These are phyloP conservation scores for Phytophthora macrochlamydospora DNA, from an alignment of 352 stramenopile species.

Conservation along the genomic window DNA sequence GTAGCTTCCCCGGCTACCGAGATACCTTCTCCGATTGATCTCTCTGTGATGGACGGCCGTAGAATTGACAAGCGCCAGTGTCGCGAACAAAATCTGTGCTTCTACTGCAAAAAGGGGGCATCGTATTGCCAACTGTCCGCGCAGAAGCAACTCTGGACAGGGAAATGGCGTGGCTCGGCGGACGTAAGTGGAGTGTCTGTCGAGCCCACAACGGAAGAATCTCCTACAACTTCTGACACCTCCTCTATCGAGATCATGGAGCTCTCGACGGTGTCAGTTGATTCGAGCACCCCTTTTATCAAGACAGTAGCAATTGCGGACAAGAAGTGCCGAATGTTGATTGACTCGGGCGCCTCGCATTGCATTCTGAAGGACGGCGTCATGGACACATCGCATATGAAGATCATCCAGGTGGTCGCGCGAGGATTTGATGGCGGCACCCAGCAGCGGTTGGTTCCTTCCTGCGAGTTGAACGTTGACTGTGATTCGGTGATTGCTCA, in stretches of 20 bases:
- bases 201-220: constrained; percentile 5
- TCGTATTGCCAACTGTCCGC: constrained; percentile 3
- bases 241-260: constrained; percentile 10
- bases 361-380: constrained; percentile 1
- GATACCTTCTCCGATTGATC: not conserved
- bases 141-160: not conserved
- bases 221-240: not conserved
- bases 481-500: constrained; percentile 3
- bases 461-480: not conserved
- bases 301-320: not conserved
- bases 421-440: constrained; percentile 5
- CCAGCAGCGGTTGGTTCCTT: not conserved
- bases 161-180: not conserved
- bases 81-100: constrained; percentile 4
- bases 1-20: not conserved
- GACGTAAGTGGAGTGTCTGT: constrained; percentile 16
- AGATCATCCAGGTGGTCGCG: not conserved
- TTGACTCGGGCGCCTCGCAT: constrained; percentile 7
- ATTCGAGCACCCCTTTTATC: not conserved
- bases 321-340: not conserved
- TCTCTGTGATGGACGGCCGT: not conserved
- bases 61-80: constrained; percentile 1
- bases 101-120: constrained; percentile 15
- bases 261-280: not conserved
- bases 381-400: not conserved